Conservation (phyloP, 2,329 filamentous ascomycete genomes). For the Dactylellina cionopaga region DNA sequence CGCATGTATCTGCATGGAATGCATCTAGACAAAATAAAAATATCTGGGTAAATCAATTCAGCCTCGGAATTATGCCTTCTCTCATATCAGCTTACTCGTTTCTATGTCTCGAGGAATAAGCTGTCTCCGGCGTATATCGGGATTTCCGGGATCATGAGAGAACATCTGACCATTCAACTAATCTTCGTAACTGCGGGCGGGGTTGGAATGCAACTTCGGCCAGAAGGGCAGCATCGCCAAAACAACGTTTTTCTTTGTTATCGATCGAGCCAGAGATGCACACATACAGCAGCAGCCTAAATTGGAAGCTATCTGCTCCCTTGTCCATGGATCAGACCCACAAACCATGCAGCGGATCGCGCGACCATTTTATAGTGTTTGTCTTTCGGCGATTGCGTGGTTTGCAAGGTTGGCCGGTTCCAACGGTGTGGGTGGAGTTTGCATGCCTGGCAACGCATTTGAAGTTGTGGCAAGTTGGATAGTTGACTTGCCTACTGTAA, state of each 20-base stretch:
- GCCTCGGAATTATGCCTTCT: neutral
- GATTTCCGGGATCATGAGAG: neutral
- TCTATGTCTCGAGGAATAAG: neutral
- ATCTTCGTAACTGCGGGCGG: conserved; percentile 12
- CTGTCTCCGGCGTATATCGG: neutral
- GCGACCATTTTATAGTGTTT: neutral
- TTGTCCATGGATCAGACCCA: neutral
- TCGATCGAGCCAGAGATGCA: conserved; percentile 1
- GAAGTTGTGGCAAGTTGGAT: no score
- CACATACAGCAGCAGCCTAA: conserved; percentile 15
- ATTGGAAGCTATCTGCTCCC: conserved; percentile 19
- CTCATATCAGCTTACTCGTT: neutral
- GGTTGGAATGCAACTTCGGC: conserved; percentile 8
- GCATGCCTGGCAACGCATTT: no score
- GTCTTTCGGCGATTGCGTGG: no score
- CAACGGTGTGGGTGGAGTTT: no score
- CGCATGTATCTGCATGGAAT: no score
- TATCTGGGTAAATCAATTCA: no score
- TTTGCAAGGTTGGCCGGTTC: neutral
- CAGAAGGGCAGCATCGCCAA: conserved; percentile 6
- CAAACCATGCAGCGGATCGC: conserved; percentile 5
- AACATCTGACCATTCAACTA: no score
- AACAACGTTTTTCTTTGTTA: conserved; percentile 5
- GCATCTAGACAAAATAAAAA: no score
- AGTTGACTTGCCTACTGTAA: no score